A percentile compares a stretch with the other conserved stretches of the same genome.
These are phyloP conservation scores for Clavispora fructus DNA, from an alignment of 805 yeast species.

Conservation along the genomic window DNA sequence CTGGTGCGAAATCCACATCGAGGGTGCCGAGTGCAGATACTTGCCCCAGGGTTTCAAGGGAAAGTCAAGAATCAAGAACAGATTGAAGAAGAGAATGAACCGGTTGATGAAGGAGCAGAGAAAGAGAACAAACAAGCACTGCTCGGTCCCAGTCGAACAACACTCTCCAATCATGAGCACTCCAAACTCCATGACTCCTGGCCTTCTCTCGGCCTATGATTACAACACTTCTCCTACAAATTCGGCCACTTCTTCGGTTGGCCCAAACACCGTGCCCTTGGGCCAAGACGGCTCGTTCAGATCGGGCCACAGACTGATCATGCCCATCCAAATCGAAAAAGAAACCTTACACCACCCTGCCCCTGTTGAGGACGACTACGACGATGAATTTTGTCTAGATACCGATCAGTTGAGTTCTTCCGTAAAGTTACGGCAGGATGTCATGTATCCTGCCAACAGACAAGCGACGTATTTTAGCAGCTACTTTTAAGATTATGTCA, in stretches of 20 bases:
- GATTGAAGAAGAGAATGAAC: constrained; percentile 34
- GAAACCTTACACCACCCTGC: background rate
- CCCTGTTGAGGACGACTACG: constrained; percentile 27
- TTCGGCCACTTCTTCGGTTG: constrained; percentile 9
- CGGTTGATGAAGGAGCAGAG: constrained; percentile 14
- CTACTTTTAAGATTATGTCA: background rate
- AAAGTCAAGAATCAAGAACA: constrained; percentile 38
- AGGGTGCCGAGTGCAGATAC: constrained; percentile 43
- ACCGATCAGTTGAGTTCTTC: constrained; percentile 31
- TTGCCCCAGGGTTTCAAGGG: constrained; percentile 42
- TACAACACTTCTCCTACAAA: constrained; percentile 13
- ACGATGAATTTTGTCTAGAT: constrained; percentile 41
- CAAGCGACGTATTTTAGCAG: background rate
- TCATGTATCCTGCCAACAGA: background rate
- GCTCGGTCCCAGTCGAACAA: constrained; percentile 1
- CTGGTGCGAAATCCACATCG: constrained; percentile 50
- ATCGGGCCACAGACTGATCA: constrained; percentile 2
- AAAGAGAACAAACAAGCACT: constrained; percentile 2
- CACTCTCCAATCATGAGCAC: constrained; percentile 14
- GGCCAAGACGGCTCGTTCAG: constrained; percentile 4
- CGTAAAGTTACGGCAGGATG: background rate
- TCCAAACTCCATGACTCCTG: constrained; percentile 13
- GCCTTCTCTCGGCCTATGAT: constrained; percentile 9
- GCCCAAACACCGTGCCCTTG: constrained; percentile 4
- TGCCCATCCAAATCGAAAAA: constrained; percentile 2